Conservation (phyloP, 1,284 basidiomycete species). For the Testicularia cyperi region DNA sequence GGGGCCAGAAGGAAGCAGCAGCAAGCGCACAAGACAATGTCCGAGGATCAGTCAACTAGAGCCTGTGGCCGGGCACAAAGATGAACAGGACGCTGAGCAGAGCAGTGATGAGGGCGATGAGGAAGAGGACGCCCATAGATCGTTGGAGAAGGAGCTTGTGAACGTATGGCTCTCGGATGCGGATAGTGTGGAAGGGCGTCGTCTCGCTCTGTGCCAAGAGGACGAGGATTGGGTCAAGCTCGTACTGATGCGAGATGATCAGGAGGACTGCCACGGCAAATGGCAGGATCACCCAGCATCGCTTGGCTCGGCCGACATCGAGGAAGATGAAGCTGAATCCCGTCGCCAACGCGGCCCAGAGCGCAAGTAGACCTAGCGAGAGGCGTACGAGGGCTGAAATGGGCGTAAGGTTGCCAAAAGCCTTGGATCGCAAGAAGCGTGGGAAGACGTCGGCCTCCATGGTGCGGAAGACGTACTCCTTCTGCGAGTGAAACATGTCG, state of each 20-base stretch:
- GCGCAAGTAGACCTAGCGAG: constrained; percentile 76
- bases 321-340: constrained; percentile 91
- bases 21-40: no score
- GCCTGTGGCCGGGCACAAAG: constrained; percentile 84
- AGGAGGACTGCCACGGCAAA: constrained; percentile 86
- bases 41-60: constrained; percentile 62
- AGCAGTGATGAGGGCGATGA: constrained; percentile 71
- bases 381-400: constrained; percentile 74
- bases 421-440: constrained; percentile 89
- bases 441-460: constrained; percentile 95
- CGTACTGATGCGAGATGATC: constrained; percentile 91
- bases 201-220: constrained; percentile 61
- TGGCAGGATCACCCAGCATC: constrained; percentile 95
- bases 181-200: constrained; percentile 83
- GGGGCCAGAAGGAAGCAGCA: no score
- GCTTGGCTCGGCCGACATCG: constrained; percentile 82
- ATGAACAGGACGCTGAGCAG: constrained; percentile 84
- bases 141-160: constrained; percentile 81
- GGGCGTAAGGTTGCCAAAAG: constrained; percentile 93
- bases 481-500: constrained; percentile 94
- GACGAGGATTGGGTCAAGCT: constrained; percentile 79
- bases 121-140: constrained; percentile 73
- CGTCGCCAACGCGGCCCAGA: constrained; percentile 87
- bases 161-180: constrained; percentile 87
- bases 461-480: constrained; percentile 89